phyloP scores from a whole-genome alignment of 1,284 basidiomycete species.

The Irpex sp. region DNA sequence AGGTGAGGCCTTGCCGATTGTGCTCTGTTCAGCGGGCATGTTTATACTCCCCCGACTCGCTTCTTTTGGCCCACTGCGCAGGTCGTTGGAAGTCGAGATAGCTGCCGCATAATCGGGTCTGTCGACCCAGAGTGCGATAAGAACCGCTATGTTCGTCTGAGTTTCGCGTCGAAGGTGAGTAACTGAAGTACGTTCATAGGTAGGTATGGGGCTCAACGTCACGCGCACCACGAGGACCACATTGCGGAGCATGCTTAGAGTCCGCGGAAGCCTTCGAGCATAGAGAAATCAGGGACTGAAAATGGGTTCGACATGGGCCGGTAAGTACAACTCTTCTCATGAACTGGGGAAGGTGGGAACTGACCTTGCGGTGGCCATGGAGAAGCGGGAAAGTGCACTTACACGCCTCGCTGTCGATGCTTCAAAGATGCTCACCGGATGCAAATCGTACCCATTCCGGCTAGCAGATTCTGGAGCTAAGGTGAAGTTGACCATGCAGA shows the following conservation, averaged over 20 bases:
- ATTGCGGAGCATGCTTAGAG: not conserved
- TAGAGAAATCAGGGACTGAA: not conserved
- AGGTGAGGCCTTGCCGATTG: constrained; percentile 4
- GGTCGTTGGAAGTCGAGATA: not conserved
- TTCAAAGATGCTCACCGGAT: not conserved
- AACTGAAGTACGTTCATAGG: not conserved
- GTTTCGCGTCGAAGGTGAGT: not conserved
- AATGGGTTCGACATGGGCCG: not conserved
- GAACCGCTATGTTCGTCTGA: not conserved
- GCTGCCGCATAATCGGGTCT: not conserved
- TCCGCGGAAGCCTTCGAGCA: not conserved
- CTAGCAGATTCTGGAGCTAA: not conserved
- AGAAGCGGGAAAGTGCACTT: constrained; percentile 5
- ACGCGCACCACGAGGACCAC: constrained; percentile 2
- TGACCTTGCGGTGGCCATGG: constrained; percentile 8
- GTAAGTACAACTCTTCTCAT: constrained; percentile 12
- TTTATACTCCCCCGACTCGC: constrained; percentile 8
- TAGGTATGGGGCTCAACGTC: not conserved
- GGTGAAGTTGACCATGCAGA: constrained; percentile 12
- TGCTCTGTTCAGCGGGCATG: not conserved
- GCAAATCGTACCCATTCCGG: not conserved
- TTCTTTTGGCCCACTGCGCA: not conserved
- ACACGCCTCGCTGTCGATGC: constrained; percentile 8
- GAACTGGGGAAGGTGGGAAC: constrained; percentile 11
- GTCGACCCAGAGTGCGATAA: constrained; percentile 1